Evolutionary conservation across 1,284 basidiomycete genomes (phyloP).

Genomic region (Spongispora temasekensis): DNA sequence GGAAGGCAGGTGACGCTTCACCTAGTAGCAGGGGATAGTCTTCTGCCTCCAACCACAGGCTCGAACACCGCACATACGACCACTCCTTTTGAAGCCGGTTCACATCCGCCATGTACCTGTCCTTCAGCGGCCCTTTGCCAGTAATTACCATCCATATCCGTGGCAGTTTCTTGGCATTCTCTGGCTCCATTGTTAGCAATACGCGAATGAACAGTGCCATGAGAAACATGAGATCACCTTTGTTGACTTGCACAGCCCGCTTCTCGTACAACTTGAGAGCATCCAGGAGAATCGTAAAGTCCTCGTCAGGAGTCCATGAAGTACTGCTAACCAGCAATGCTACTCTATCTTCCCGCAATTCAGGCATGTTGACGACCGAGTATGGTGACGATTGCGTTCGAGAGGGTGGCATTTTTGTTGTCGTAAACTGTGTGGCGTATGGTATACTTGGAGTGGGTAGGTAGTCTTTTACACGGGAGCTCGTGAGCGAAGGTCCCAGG

Average conservation of each 20-base stretch:
- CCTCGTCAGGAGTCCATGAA: constrained; percentile 98
- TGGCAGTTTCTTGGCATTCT: constrained; percentile 51
- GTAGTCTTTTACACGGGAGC: constrained; percentile 38
- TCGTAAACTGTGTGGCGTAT: constrained; percentile 68
- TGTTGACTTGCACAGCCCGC: constrained; percentile 46
- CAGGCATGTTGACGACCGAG: constrained; percentile 42
- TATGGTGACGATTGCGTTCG: constrained; percentile 31
- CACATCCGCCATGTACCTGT: constrained; percentile 71
- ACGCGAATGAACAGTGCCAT: neutral
- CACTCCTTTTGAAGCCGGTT: constrained; percentile 64
- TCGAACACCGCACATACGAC: constrained; percentile 82
- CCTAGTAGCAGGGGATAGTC: constrained; percentile 87
- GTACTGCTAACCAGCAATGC: constrained; percentile 92
- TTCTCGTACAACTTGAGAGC: constrained; percentile 73
- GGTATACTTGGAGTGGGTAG: constrained; percentile 48
- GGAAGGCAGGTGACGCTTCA: constrained; percentile 33
- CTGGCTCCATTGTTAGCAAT: constrained; percentile 9
- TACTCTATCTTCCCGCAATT: constrained; percentile 68
- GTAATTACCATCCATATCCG: constrained; percentile 86
- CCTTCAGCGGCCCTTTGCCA: constrained; percentile 85
- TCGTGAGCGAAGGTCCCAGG: constrained; percentile 41
- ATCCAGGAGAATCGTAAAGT: constrained; percentile 82
- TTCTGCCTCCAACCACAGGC: constrained; percentile 84
- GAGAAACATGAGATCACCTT: constrained; percentile 8
- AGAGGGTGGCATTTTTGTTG: constrained; percentile 16